Conservation (phyloP, 805 yeast genomes). For the Isabelozyma gotoi region DNA sequence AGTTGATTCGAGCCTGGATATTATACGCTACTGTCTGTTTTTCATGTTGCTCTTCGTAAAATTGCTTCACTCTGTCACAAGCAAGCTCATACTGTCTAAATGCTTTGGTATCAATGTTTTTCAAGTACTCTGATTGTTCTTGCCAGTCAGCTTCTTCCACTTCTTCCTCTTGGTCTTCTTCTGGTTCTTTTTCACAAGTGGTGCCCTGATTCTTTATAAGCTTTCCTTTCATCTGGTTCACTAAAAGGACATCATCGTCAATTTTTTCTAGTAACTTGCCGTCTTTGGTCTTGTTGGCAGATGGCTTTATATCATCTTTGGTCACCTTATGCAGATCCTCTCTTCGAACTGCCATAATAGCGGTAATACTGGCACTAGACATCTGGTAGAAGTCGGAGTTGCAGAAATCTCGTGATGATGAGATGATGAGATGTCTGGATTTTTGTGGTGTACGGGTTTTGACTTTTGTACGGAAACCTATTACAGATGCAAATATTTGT, state of each 20-base stretch:
- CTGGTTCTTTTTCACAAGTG: neutral
- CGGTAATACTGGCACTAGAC: too few species aligned
- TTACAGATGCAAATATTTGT: too few species aligned
- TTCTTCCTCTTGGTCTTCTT: conserved; percentile 3
- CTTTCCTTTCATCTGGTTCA: conserved; percentile 20
- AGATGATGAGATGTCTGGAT: too few species aligned
- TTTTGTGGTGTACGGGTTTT: too few species aligned
- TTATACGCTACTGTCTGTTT: conserved; percentile 73
- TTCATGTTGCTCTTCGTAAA: conserved; percentile 67
- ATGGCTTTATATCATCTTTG: neutral
- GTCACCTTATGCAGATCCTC: too few species aligned
- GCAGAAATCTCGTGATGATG: too few species aligned
- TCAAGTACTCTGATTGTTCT: conserved; percentile 26
- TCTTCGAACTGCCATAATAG: neutral
- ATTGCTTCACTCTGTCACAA: conserved; percentile 62
- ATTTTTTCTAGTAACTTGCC: conserved; percentile 20
- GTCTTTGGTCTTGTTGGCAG: too few species aligned
- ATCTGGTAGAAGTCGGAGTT: too few species aligned
- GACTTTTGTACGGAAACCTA: too few species aligned
- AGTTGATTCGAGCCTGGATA: conserved; percentile 67
- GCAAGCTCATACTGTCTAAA: conserved; percentile 71
- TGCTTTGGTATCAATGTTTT: conserved; percentile 36
- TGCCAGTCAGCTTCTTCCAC: conserved; percentile 19
- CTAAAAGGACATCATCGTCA: conserved; percentile 24
- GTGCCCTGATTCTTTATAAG: conserved; percentile 4